Evolutionary conservation across 106 monocot genomes (phyloP).

Genomic region (Hemerocallis citrina): DNA sequence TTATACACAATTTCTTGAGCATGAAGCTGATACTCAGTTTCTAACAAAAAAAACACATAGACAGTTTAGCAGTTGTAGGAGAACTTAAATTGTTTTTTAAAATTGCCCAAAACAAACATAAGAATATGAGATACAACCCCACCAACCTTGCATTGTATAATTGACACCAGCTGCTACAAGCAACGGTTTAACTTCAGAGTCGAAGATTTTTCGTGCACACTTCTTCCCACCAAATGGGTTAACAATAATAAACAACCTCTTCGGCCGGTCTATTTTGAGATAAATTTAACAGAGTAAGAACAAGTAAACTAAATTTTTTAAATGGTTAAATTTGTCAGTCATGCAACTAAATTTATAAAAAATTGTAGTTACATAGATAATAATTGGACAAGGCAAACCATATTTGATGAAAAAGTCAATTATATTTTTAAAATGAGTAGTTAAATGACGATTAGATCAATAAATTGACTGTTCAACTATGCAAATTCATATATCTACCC

Average conservation of each 20-base stretch:
- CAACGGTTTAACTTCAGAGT: slow-evolving; percentile 53
- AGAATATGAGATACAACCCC: neutral
- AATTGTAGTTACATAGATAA: too few species aligned
- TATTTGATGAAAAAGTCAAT: too few species aligned
- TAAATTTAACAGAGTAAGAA: neutral
- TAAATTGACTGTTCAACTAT: too few species aligned
- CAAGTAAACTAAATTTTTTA: too few species aligned
- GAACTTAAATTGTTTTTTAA: neutral
- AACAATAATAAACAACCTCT: slow-evolving; percentile 61
- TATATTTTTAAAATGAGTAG: too few species aligned
- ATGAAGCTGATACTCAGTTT: slow-evolving; percentile 33
- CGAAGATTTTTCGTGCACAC: slow-evolving; percentile 47
- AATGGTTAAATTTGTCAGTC: too few species aligned
- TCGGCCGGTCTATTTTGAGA: slow-evolving; percentile 52
- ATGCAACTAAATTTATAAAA: too few species aligned
- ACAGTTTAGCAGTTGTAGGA: neutral
- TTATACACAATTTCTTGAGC: slow-evolving; percentile 40
- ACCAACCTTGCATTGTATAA: slow-evolving; percentile 74
- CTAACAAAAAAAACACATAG: slow-evolving; percentile 18
- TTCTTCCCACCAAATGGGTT: slow-evolving; percentile 92
- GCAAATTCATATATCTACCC: too few species aligned
- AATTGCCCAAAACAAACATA: neutral
- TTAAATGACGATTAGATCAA: too few species aligned
- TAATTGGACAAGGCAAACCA: too few species aligned
- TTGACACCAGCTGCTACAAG: slow-evolving; percentile 56